Base-by-base conservation (phyloP, 2,329 filamentous ascomycete genomes). In the Lecanicillium sp. region DNA sequence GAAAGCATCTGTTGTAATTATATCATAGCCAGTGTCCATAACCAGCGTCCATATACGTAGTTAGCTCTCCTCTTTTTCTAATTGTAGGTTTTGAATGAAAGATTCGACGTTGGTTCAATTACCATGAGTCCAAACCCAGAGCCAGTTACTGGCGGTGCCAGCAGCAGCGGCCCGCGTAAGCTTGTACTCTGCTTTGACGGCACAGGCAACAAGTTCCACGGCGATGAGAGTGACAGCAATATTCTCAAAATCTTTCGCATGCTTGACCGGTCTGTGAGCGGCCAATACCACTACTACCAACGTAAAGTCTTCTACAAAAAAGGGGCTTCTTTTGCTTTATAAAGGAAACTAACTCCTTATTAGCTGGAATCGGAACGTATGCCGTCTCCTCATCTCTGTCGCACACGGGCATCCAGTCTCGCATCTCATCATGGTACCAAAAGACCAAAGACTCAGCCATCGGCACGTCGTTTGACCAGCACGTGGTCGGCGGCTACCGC, bases 401-500 rank as follows among this genome's bases (percentile, higher is more conserved):
- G 2, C 73, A 76, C 47, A 81, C 73, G 1, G 69, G 75, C 9
- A 50, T 67, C 0, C 55, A 69, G 16, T 72, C 76, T 6, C 71
- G 76, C 12, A 50, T 84, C 41, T 72, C 71, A 44, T 80, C 77
- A 8, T 84, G 78, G 75, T 83, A 80, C 51, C 61, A 70, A 31
- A 85, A 85, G 49, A 78, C 82, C 43, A 86, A 86, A 48, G 85
- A 92, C 56, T 85, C 82, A 3, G 85, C 85, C 9, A 60, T 94
- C 43, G 86, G 86, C 2, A 83, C 82, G 0, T 86, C 81, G 0
- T 90, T 94, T 46, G 84, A 83, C 48, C 73, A 86, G 41, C 85
- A 92, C 60, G 85, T 92, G 9, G 84, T 92, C 49, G 85, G 80
- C 7, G 85, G 84, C 2, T 92, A 92, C 59, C 78, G 80, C 39